Evolutionary conservation across 352 stramenopile species (phyloP), one percentile per base, ranked within the genome.

Genomic region (Phytophthora hibernalis): DNA sequence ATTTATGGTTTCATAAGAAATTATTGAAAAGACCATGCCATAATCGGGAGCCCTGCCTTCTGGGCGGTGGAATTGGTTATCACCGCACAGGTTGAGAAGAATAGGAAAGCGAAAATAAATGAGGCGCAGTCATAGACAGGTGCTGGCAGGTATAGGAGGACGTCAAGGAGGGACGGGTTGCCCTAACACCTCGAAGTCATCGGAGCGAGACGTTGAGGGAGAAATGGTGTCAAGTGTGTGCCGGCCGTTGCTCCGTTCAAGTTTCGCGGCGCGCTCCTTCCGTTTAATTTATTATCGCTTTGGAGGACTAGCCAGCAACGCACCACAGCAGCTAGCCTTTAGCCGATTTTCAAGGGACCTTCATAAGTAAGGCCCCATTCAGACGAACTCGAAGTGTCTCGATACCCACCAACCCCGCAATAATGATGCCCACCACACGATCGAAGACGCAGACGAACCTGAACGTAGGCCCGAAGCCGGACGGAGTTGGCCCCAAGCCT

Each of bases 381-480:
- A 35, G 43, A 38, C 53, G 11, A 16, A 53, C 38, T 13, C 38
- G 4, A 22, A 68, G 53, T 22, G 51, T 61, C 26, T 38, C 31
- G n/a, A 43, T 30, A 50, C 49, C 16, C 64, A 43, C 50, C 38
- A 24, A 31, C 49, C 40, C 15, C 16, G 1, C 50, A 61, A 21
- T 33, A 47, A 76, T 70, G 68, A 63, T 70, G 54, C 57, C 57
- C 24, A 63, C 30, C 24, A 60, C 65, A 5, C 81, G 80, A 65
- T 71, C 63, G 16, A 80, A 81, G 53, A 71, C 76, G 35, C 72
- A 68, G 44, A 37, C 57, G 12, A 74, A 51, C 26, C 10, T 68
- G 31, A 77, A 54, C 37, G 45, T 24, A 10, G 15, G 15, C 8
- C 33, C 66, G 16, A 82, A 81, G 50, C 22, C 52, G 18, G 72